Conservation (phyloP, 306 rosid species). For the Astragalus glycyphyllos region DNA sequence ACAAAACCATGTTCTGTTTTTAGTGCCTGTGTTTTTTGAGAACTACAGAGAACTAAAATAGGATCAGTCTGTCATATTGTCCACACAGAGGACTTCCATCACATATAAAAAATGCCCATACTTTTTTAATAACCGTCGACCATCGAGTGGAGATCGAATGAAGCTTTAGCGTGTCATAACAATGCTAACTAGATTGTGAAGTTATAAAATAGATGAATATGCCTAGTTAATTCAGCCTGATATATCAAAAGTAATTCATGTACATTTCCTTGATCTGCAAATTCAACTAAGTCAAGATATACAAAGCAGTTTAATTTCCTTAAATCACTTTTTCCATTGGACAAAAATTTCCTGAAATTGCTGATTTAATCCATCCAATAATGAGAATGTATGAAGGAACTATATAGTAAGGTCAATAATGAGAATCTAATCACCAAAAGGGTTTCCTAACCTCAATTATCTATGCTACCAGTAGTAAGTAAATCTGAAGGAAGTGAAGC, state of each 20-base stretch:
- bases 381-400: conserved; percentile 60
- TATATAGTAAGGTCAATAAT: conserved; percentile 64
- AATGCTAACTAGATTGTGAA: conserved; percentile 19
- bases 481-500: conserved; percentile 89
- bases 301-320: conserved; percentile 36
- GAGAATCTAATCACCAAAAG: conserved; percentile 50
- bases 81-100: conserved; percentile 17
- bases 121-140: neutral
- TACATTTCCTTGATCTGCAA: conserved; percentile 35
- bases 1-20: neutral
- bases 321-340: conserved; percentile 1
- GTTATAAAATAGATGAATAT: neutral
- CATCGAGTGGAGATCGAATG: conserved; percentile 4
- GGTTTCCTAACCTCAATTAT: conserved; percentile 53
- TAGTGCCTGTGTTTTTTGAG: neutral
- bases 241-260: conserved; percentile 15
- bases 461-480: conserved; percentile 50
- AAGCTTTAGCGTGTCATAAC: neutral
- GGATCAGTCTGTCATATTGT: conserved; percentile 5
- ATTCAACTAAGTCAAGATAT: conserved; percentile 37
- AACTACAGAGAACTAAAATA: conserved; percentile 16
- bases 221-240: conserved; percentile 17
- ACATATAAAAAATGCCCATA: neutral
- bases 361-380: conserved; percentile 36
- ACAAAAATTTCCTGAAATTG: conserved; percentile 18